Percentiles rank a stretch among this genome's conserved stretches.
Evolutionary conservation across 106 monocot species (phyloP).

Genomic region (Xerophyta viscosa): DNA sequence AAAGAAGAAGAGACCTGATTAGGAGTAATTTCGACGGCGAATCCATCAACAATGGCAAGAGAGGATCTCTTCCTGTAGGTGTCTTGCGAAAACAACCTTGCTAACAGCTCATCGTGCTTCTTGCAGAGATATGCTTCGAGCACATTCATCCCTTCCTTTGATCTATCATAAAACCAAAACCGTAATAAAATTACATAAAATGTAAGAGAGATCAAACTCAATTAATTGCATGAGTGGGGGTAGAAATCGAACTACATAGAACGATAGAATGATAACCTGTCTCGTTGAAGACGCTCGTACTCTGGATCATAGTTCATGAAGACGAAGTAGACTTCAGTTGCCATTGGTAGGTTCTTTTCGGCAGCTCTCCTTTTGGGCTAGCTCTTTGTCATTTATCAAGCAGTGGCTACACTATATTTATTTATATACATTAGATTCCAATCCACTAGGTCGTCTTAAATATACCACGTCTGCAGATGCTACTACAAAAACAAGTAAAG

Average conservation of each 20-base stretch:
- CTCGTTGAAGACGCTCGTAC: constrained; percentile 31
- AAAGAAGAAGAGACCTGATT: constrained; percentile 34
- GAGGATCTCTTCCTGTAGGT: constrained; percentile 73
- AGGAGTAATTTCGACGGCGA: constrained; percentile 72
- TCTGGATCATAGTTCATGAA: constrained; percentile 74
- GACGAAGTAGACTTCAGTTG: constrained; percentile 37
- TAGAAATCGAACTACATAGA: too few species aligned
- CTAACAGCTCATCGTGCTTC: constrained; percentile 71
- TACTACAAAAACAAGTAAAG: too few species aligned
- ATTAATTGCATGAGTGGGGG: too few species aligned
- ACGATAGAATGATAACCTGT: too few species aligned
- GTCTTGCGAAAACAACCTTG: constrained; percentile 34
- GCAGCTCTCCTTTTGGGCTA: too few species aligned
- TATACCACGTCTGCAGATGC: too few species aligned
- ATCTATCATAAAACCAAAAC: constrained; percentile 26
- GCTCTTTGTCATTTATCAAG: too few species aligned
- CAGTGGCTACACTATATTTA: too few species aligned
- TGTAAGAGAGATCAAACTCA: not conserved
- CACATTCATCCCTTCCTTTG: constrained; percentile 32
- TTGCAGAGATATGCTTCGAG: constrained; percentile 66
- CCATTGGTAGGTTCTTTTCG: too few species aligned
- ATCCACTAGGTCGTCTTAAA: too few species aligned
- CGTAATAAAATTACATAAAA: not conserved
- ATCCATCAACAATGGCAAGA: constrained; percentile 76
- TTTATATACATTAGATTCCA: too few species aligned